A percentile compares a stretch with the other conserved stretches of the same genome.
These are phyloP conservation scores for Aspergillus phoenicis DNA, from an alignment of 2,329 filamentous ascomycete genomes.

Conservation along the genomic window DNA sequence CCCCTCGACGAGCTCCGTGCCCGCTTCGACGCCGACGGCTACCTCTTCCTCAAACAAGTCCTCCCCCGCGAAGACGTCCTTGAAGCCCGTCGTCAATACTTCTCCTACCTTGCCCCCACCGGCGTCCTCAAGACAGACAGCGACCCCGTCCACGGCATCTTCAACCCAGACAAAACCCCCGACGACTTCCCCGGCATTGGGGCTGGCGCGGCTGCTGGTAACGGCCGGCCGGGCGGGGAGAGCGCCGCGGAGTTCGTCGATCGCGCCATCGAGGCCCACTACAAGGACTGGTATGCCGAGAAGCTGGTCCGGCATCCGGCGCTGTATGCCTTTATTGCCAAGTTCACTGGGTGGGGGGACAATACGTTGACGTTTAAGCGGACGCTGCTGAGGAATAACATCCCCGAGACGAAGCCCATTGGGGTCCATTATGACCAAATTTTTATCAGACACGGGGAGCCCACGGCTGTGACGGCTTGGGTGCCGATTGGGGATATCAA, in stretches of 20 bases:
- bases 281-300: conserved; percentile 56
- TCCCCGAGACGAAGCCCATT: conserved; percentile 59
- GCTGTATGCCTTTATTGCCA: conserved; percentile 53
- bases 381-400: conserved; percentile 60
- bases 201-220: conserved; percentile 50
- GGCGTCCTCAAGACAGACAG: conserved; percentile 60
- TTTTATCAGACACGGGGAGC: conserved; percentile 58
- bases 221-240: conserved; percentile 50
- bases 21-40: conserved; percentile 55
- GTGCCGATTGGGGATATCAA: conserved; percentile 59
- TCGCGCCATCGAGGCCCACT: conserved; percentile 58
- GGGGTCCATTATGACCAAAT: conserved; percentile 65
- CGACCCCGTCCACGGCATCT: conserved; percentile 56
- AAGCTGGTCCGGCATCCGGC: conserved; percentile 58
- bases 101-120: conserved; percentile 56
- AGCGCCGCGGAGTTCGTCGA: conserved; percentile 51
- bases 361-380: conserved; percentile 51
- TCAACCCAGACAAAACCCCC: conserved; percentile 48
- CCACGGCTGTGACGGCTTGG: conserved; percentile 60
- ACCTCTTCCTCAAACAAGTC: conserved; percentile 59
- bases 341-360: conserved; percentile 58
- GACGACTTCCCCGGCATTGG: conserved; percentile 57
- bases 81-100: conserved; percentile 56
- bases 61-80: conserved; percentile 58
- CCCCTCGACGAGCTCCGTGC: conserved; percentile 53